phyloP scores from a whole-genome alignment of 2,329 filamentous ascomycete species.

The Nemania sp. region DNA sequence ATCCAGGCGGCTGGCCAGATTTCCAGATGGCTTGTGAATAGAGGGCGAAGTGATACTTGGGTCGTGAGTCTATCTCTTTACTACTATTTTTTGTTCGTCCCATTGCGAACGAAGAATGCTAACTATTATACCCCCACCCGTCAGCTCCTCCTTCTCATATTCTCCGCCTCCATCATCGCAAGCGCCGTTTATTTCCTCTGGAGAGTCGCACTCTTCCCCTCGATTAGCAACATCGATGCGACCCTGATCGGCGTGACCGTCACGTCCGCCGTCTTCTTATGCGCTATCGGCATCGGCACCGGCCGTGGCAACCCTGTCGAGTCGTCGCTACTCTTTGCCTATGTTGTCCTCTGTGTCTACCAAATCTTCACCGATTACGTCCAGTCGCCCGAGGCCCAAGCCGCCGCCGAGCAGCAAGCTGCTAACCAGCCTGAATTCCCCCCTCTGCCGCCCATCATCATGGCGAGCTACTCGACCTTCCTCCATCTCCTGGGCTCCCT shows the following conservation, averaged over 20 bases:
- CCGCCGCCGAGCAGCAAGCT: conserved; percentile 53
- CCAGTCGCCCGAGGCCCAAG: conserved; percentile 68
- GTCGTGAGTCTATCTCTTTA: conserved; percentile 64
- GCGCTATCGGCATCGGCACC: conserved; percentile 90
- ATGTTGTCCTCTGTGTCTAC: conserved; percentile 97
- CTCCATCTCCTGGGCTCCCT: conserved; percentile 80
- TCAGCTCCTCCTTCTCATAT: conserved; percentile 85
- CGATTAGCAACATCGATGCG: conserved; percentile 89
- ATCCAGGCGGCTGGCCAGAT: conserved; percentile 95
- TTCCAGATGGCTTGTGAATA: conserved; percentile 91
- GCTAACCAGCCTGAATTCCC: conserved; percentile 81
- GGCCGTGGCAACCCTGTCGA: conserved; percentile 94
- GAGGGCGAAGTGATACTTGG: conserved; percentile 92
- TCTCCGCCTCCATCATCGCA: conserved; percentile 89
- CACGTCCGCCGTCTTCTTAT: conserved; percentile 89
- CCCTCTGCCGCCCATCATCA: conserved; percentile 94
- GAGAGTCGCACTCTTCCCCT: conserved; percentile 90
- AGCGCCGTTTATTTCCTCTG: conserved; percentile 96
- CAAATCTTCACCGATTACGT: conserved; percentile 99
- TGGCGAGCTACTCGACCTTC: conserved; percentile 95
- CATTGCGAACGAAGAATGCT: background rate
- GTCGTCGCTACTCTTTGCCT: conserved; percentile 92
- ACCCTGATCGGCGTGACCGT: conserved; percentile 90
- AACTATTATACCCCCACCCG: background rate
- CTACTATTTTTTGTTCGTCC: background rate